phyloP scores from a whole-genome alignment of 2,329 filamentous ascomycete genomes.

The Plectosphaerella sp. region DNA sequence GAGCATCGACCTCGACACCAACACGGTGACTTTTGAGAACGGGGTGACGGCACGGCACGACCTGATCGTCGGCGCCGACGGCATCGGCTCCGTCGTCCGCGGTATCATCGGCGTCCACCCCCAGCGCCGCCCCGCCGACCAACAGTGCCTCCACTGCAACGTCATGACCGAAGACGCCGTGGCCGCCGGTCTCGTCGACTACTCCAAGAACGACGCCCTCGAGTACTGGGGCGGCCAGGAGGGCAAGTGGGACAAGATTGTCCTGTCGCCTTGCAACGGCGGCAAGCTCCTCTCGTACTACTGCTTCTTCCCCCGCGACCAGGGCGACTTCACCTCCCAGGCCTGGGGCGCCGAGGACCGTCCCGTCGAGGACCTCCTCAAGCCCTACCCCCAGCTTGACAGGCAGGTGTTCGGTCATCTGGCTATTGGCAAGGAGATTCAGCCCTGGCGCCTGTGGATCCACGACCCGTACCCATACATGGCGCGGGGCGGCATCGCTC shows the following conservation, averaged over 20 bases:
- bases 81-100: slow-evolving; percentile 63
- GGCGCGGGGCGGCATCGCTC: slow-evolving; percentile 43
- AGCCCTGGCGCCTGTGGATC: slow-evolving; percentile 62
- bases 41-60: slow-evolving; percentile 48
- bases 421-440: slow-evolving; percentile 56
- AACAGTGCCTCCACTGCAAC: slow-evolving; percentile 61
- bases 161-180: slow-evolving; percentile 58
- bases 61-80: slow-evolving; percentile 60
- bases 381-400: slow-evolving; percentile 57
- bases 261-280: slow-evolving; percentile 64
- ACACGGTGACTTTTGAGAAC: slow-evolving; percentile 49
- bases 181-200: slow-evolving; percentile 56
- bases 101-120: slow-evolving; percentile 58
- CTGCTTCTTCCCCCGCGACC: slow-evolving; percentile 60
- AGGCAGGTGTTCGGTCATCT: slow-evolving; percentile 52
- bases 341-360: slow-evolving; percentile 51
- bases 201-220: slow-evolving; percentile 54
- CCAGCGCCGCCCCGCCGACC: slow-evolving; percentile 53
- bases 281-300: slow-evolving; percentile 64
- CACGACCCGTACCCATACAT: slow-evolving; percentile 58
- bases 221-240: slow-evolving; percentile 70
- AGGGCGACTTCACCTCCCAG: slow-evolving; percentile 57
- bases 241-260: slow-evolving; percentile 63
- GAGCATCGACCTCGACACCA: slow-evolving; percentile 46
- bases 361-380: slow-evolving; percentile 54